Percentiles rank a stretch among this genome's conserved stretches.
These are phyloP conservation scores for Quercus dentata DNA, from an alignment of 306 rosid species.

Conservation along the genomic window DNA sequence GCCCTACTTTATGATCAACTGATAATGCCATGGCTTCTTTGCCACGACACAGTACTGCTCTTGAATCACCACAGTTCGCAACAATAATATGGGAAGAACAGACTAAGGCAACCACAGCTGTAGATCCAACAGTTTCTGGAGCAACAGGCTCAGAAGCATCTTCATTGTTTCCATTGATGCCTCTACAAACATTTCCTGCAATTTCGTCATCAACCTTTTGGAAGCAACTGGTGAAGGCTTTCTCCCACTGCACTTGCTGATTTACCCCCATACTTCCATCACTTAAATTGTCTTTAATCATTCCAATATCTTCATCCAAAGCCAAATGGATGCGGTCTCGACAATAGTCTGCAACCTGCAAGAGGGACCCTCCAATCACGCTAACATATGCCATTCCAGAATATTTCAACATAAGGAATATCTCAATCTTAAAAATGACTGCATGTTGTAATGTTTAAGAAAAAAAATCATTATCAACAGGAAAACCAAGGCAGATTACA, in stretches of 20 bases:
- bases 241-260: conserved; percentile 43
- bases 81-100: conserved; percentile 58
- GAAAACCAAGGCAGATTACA: background rate
- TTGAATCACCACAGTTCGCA: conserved; percentile 61
- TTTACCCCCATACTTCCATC: conserved; percentile 25
- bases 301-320: conserved; percentile 44
- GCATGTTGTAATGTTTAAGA: too few relatives aligned
- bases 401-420: background rate
- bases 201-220: conserved; percentile 49
- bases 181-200: conserved; percentile 39
- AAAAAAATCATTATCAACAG: too few relatives aligned
- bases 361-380: conserved; percentile 3
- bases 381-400: background rate
- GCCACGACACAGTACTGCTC: conserved; percentile 59
- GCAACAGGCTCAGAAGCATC: conserved; percentile 43
- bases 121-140: conserved; percentile 62
- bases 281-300: conserved; percentile 14
- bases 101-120: conserved; percentile 52
- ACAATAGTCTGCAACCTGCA: conserved; percentile 62
- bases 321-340: conserved; percentile 50
- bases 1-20: conserved; percentile 52
- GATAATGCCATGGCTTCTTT: conserved; percentile 51
- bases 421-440: background rate
- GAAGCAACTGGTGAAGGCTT: conserved; percentile 41
- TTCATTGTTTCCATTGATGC: background rate